phyloP scores from a whole-genome alignment of 768 basidiomycete species.

The Pilatotrama ljubarskyi region DNA sequence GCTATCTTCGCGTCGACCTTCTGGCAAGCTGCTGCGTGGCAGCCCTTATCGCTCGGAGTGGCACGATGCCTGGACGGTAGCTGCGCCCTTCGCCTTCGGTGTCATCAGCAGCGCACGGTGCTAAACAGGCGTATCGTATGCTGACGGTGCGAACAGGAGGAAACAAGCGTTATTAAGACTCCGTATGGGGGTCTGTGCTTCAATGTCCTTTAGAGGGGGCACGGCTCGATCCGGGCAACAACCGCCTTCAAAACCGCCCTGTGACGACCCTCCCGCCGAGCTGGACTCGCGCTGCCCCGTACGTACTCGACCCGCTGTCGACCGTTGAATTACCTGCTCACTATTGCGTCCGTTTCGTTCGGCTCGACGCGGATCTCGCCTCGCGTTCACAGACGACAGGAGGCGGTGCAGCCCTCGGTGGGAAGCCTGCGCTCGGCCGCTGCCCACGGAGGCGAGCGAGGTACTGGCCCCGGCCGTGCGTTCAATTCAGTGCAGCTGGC shows the following conservation, averaged over 20 bases:
- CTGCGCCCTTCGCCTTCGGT: neutral
- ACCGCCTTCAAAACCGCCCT: neutral
- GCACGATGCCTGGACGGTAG: neutral
- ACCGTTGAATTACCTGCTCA: neutral
- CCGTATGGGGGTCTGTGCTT: neutral
- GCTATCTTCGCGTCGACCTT: neutral
- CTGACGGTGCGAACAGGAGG: neutral
- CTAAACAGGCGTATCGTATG: neutral
- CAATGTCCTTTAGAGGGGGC: slow-evolving; percentile 1
- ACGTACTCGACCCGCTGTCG: neutral
- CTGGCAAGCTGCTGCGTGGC: neutral
- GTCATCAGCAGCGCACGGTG: neutral
- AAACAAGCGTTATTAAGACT: slow-evolving; percentile 3
- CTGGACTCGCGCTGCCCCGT: neutral
- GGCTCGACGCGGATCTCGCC: neutral
- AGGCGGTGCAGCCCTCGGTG: neutral
- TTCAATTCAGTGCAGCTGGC: neutral
- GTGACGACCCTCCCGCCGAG: neutral
- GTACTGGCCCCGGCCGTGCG: neutral
- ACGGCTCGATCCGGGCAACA: neutral
- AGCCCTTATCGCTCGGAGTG: neutral
- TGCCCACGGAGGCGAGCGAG: neutral
- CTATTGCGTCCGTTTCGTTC: neutral
- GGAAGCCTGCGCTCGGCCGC: neutral
- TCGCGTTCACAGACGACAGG: neutral